A percentile compares a stretch with the other conserved stretches of the same genome.
phyloP scores from a whole-genome alignment of 1,139 yeast genomes.

The Torulaspora globosa region DNA sequence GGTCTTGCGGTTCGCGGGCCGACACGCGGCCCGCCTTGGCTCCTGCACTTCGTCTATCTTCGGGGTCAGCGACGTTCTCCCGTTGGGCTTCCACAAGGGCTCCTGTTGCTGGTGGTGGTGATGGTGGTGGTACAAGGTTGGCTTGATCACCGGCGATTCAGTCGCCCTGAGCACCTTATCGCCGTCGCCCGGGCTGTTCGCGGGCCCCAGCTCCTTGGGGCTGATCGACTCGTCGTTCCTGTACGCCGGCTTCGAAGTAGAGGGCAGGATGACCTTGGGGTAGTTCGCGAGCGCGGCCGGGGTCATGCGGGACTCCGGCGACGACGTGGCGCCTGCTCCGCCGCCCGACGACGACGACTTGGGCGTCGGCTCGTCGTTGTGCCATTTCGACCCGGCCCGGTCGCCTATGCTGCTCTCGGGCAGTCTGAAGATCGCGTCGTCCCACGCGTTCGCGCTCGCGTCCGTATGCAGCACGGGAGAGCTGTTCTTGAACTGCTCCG shows the following conservation, averaged over 20 bases:
- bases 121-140: constrained; percentile 17
- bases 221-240: constrained; percentile 10
- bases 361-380: constrained; percentile 13
- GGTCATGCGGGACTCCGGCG: constrained; percentile 17
- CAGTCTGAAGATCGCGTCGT: constrained; percentile 30
- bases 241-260: constrained; percentile 17
- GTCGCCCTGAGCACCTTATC: constrained; percentile 25
- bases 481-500: constrained; percentile 17
- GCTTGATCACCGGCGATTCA: constrained; percentile 34
- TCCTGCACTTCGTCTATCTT: constrained; percentile 1
- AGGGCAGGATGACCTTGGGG: constrained; percentile 32
- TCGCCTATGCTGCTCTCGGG: constrained; percentile 30
- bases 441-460: constrained; percentile 21
- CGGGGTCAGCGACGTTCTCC: constrained; percentile 1
- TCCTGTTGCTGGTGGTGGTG: constrained; percentile 6
- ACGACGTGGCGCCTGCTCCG: constrained; percentile 3
- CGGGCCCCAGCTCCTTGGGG: constrained; percentile 6
- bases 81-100: constrained; percentile 4
- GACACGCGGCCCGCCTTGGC: background rate
- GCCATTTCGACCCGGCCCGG: background rate
- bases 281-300: constrained; percentile 23
- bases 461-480: constrained; percentile 8
- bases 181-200: constrained; percentile 1
- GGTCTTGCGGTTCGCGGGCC: constrained; percentile 10
- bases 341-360: constrained; percentile 15